These are phyloP conservation scores for Pseudomonodictys pantanalensis DNA, from an alignment of 495 filamentous ascomycete genomes.

Conservation along the genomic window DNA sequence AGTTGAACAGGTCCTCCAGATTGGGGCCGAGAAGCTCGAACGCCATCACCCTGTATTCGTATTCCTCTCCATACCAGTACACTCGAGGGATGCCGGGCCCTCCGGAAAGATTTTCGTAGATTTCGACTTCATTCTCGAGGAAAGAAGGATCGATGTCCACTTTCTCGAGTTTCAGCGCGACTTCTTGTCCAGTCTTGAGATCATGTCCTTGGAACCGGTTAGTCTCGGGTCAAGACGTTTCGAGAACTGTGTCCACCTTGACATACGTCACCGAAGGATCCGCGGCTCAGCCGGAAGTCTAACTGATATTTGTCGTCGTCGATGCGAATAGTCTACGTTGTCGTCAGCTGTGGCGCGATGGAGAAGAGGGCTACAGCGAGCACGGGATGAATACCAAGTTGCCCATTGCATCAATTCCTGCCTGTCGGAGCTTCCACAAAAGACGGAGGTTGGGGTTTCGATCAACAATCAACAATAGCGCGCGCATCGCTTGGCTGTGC, in stretches of 20 bases:
- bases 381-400: not conserved
- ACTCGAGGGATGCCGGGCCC: constrained; percentile 15
- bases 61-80: constrained; percentile 22
- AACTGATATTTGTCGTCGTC: not conserved
- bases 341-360: not conserved
- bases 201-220: not conserved
- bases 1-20: constrained; percentile 28
- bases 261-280: not conserved
- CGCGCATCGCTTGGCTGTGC: not conserved
- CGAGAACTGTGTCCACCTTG: not conserved
- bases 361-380: not conserved
- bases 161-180: constrained; percentile 23
- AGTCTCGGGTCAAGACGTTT: not conserved
- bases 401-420: not conserved
- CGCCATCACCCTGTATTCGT: constrained; percentile 22
- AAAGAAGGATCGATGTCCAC: constrained; percentile 5
- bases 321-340: not conserved
- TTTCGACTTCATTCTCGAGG: constrained; percentile 16
- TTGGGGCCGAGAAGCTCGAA: constrained; percentile 28
- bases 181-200: constrained; percentile 6
- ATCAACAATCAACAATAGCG: not conserved
- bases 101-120: constrained; percentile 14
- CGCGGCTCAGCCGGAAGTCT: not conserved
- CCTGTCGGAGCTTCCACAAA: not conserved
- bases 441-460: not conserved